Base-by-base conservation (phyloP, 257 asterid genomes). In the Catharanthus roseus region DNA sequence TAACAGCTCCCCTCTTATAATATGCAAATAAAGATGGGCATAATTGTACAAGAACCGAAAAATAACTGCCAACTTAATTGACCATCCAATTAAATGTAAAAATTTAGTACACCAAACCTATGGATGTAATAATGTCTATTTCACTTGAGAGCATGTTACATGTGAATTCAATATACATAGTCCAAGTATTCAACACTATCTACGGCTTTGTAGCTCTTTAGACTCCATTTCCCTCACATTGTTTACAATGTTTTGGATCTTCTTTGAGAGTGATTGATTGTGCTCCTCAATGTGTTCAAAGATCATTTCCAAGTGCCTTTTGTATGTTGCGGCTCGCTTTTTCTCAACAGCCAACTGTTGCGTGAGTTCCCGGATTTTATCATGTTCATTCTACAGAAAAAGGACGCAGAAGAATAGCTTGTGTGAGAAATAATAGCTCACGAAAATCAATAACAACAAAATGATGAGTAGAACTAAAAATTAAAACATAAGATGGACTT, bases 211-310 rank as follows among this genome's bases (percentile, higher is more conserved):
- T 53, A 80, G 89, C 65, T 88, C 90, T 64, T 73, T 82, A 31
- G 93, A 83, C 78, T 90, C 97, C 80, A 93, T 77, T 70, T 87
- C 95, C 79, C 92, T 84, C 15, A 90, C 96, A 80, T 82, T 87
- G 80, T 85, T 81, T 78, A 88, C 95, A 60, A 87, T 83, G 80
- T 77, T 82, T 70, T 89, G 87, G 66, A 89, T 86, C 90, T 90
- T 93, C 86, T 86, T 93, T 10, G 92, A 84, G 60, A 90, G 78
- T 63, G 96, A 89, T 75, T 85, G 89, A 69, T 93, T 87, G 83
- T 93, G 96, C 73, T 90, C 96, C 77, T 93, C 98, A 34, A 90
- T 93, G 83, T 87, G 97, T 80, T 90, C 96, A 65, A 93, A 86
- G 39, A 93, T 82, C 89, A 83, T 87, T 74, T 90, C 98, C 95